Evolutionary conservation across 2,329 filamentous ascomycete genomes (phyloP).

Genomic region (Paraphaeosphaeria minitans): DNA sequence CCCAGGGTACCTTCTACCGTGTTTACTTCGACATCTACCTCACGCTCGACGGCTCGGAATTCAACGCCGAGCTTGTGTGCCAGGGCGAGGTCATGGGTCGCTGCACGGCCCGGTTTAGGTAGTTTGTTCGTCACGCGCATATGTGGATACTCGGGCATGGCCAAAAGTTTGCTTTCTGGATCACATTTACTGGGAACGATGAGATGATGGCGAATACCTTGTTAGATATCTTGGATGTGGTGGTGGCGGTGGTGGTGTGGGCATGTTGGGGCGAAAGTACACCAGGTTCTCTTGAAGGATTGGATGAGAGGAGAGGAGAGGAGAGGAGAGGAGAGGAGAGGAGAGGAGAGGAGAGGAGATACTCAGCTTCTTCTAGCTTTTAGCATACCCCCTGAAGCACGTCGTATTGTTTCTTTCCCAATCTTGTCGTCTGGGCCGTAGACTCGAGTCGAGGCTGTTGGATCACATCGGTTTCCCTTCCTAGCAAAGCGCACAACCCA

Average conservation of each 20-base stretch:
- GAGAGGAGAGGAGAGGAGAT: conserved; percentile 6
- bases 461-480: background rate
- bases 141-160: conserved; percentile 3
- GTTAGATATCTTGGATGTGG: conserved; percentile 8
- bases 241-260: background rate
- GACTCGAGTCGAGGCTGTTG: too few species aligned
- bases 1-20: conserved; percentile 74
- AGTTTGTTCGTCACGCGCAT: conserved; percentile 19
- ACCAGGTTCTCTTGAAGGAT: background rate
- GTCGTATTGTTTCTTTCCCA: conserved; percentile 8
- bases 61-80: conserved; percentile 98
- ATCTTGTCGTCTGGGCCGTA: too few species aligned
- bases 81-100: conserved; percentile 99
- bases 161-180: conserved; percentile 17
- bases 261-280: background rate
- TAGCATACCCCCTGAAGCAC: conserved; percentile 12
- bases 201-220: conserved; percentile 9
- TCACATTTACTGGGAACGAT: conserved; percentile 13
- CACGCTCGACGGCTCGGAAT: conserved; percentile 94
- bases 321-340: background rate
- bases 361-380: conserved; percentile 3
- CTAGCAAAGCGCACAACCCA: too few species aligned
- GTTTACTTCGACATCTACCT: conserved; percentile 77
- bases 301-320: background rate
- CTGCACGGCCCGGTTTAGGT: conserved; percentile 87